Evolutionary conservation across 805 yeast genomes (phyloP).

Genomic region (Zygoascus bituminiphila): DNA sequence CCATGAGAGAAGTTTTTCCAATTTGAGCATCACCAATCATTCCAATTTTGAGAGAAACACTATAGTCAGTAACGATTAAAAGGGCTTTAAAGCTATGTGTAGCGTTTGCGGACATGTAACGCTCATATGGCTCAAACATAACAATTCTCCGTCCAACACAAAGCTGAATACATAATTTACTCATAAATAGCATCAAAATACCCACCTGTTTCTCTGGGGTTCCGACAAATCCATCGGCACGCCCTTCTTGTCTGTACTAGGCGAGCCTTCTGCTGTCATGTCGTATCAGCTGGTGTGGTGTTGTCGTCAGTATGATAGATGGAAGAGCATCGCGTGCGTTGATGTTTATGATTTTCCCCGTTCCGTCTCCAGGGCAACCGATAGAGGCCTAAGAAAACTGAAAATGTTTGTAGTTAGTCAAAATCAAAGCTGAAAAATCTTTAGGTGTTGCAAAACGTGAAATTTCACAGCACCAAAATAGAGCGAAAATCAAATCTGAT

Average conservation of each 20-base stretch:
- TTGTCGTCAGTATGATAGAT: not conserved
- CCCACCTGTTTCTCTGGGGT: constrained; percentile 20
- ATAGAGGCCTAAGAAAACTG: no score
- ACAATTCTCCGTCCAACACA: no score
- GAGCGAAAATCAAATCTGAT: no score
- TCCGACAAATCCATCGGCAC: constrained; percentile 22
- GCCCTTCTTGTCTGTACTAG: constrained; percentile 4
- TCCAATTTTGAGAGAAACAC: constrained; percentile 63
- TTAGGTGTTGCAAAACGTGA: no score
- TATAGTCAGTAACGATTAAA: not conserved
- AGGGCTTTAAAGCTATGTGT: no score
- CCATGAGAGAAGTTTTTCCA: constrained; percentile 95
- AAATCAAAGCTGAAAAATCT: no score
- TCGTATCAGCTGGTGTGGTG: not conserved
- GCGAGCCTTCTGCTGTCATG: not conserved
- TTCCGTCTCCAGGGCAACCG: not conserved
- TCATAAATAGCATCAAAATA: no score
- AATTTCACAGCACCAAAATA: no score
- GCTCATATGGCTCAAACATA: no score
- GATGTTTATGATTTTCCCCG: not conserved
- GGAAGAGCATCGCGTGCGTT: not conserved
- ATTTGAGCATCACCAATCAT: constrained; percentile 92
- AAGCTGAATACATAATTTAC: no score
- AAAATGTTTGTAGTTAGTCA: no score
- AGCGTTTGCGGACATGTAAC: not conserved